Evolutionary conservation across 208 protist species (phyloP), one percentile per base, ranked within the genome.

Genomic region (Trypanosoma conorhini): DNA sequence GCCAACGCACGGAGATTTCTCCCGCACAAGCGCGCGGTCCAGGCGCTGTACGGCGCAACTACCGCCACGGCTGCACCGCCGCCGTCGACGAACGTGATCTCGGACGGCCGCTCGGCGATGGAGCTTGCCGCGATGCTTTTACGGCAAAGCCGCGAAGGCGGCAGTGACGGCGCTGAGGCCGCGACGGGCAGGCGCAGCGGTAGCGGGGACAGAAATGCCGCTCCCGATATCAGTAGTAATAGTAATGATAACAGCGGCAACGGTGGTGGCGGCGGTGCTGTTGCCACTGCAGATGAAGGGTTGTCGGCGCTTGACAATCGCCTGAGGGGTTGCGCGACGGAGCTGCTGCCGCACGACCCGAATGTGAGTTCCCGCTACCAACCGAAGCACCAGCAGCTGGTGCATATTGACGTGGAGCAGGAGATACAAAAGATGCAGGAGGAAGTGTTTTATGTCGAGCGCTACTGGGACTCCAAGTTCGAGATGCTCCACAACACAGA

Each of bases 381-480:
- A 44, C 89, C 86, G 30, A 85, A 85, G 72, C 90, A 93, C 61
- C 90, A 93, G 62, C 86, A 76, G 13, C 74, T 93, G 8, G 75
- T 82, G 30, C 56, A 52, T 15, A 83, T 95, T 40, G 66, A 93
- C 55, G 77, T 82, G 12, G 80, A 80, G 1, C 70, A 67, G 12
- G 87, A 89, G 62, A 74, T 95, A 60, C 46, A 66, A 28, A 66
- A 55, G 15, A 83, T 93, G 68, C 73, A 86, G 48, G 28, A 67
- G n/a, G 76, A 79, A 0, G 67, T 83, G 60, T 91, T 84, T 75
- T 62, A 85, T 48, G 87, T 95, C 30, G 85, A 92, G 66, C 85
- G 87, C 8, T 93, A 92, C 74, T 93, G 87, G 90, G 82, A 95
- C 42, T 63, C n/a, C 35, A 3, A 75, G 72, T 59, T 83, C 90